Percentiles rank a stretch among this genome's conserved stretches.
Conservation (phyloP, 2,329 filamentous ascomycete species). For the Monosporascus sp. region DNA sequence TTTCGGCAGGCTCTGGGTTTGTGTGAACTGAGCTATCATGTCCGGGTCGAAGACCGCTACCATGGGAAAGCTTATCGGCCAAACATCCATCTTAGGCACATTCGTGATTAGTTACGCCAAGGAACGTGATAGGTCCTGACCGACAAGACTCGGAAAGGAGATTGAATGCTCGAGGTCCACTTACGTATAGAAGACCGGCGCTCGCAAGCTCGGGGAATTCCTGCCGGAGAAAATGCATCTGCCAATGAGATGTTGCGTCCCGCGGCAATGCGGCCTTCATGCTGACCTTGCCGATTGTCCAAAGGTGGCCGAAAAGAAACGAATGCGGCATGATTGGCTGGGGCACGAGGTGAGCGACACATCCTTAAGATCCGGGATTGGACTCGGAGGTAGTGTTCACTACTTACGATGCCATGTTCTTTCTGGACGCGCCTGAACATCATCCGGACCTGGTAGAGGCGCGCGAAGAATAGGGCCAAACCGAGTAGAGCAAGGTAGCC, state of each 20-base stretch:
- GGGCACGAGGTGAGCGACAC: neutral
- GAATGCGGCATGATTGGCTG: slow-evolving; percentile 31
- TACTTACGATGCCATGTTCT: slow-evolving; percentile 24
- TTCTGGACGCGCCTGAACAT: slow-evolving; percentile 17
- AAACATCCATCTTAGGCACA: slow-evolving; percentile 25
- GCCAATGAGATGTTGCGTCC: slow-evolving; percentile 20
- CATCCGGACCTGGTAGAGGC: slow-evolving; percentile 22
- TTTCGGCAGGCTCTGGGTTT: slow-evolving; percentile 31
- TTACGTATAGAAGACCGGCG: slow-evolving; percentile 24
- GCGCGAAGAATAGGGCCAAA: slow-evolving; percentile 19
- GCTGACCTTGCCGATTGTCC: slow-evolving; percentile 16
- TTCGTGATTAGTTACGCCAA: too few relatives aligned
- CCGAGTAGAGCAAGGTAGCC: slow-evolving; percentile 10
- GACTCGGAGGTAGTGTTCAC: neutral
- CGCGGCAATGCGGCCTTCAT: slow-evolving; percentile 22
- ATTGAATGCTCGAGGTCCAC: neutral
- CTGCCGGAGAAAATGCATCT: slow-evolving; percentile 16
- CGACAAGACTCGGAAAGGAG: neutral
- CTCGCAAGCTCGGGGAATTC: slow-evolving; percentile 25
- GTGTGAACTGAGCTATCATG: slow-evolving; percentile 32
- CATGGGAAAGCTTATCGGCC: slow-evolving; percentile 31
- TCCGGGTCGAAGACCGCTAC: slow-evolving; percentile 32
- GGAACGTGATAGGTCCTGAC: neutral
- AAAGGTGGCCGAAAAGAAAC: slow-evolving; percentile 28
- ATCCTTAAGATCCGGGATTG: slow-evolving; percentile 3